phyloP scores from a whole-genome alignment of 768 basidiomycete genomes.

The Mycena belliarum region DNA sequence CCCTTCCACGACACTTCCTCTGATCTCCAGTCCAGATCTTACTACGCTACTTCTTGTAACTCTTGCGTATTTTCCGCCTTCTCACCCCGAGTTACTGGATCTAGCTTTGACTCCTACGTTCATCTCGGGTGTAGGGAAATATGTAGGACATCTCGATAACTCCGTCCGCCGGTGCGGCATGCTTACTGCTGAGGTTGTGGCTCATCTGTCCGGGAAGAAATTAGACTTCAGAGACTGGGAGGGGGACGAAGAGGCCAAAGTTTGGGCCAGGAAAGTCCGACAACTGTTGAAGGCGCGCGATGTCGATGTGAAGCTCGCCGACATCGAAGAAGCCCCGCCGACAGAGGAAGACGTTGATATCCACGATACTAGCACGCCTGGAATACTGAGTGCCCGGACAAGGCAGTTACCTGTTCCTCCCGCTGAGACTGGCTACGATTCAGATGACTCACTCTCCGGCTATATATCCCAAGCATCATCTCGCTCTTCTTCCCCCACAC shows the following conservation, averaged over 20 bases:
- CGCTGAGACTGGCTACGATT: slow-evolving; percentile 53
- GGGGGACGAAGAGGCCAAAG: slow-evolving; percentile 63
- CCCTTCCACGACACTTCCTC: neutral
- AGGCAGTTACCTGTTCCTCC: slow-evolving; percentile 22
- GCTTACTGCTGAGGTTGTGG: slow-evolving; percentile 84
- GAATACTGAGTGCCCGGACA: slow-evolving; percentile 13
- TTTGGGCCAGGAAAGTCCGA: slow-evolving; percentile 67
- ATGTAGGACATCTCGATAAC: slow-evolving; percentile 76
- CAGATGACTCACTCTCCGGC: slow-evolving; percentile 83
- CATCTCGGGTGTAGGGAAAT: slow-evolving; percentile 67
- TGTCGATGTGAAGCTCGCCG: slow-evolving; percentile 43
- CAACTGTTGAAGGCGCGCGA: slow-evolving; percentile 52
- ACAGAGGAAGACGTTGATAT: slow-evolving; percentile 5
- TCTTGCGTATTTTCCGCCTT: slow-evolving; percentile 58
- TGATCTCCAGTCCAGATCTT: slow-evolving; percentile 51
- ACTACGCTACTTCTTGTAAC: slow-evolving; percentile 70
- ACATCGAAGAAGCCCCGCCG: slow-evolving; percentile 13
- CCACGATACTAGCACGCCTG: slow-evolving; percentile 11
- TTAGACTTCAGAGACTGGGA: slow-evolving; percentile 87
- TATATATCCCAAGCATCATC: slow-evolving; percentile 70
- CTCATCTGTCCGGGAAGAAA: slow-evolving; percentile 58
- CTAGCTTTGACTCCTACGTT: slow-evolving; percentile 61
- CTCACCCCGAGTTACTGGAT: slow-evolving; percentile 44
- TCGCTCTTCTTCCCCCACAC: slow-evolving; percentile 79
- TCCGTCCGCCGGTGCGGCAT: slow-evolving; percentile 87